Evolutionary conservation across 2,329 filamentous ascomycete genomes (phyloP).

Genomic region (Trichoderma sp.): DNA sequence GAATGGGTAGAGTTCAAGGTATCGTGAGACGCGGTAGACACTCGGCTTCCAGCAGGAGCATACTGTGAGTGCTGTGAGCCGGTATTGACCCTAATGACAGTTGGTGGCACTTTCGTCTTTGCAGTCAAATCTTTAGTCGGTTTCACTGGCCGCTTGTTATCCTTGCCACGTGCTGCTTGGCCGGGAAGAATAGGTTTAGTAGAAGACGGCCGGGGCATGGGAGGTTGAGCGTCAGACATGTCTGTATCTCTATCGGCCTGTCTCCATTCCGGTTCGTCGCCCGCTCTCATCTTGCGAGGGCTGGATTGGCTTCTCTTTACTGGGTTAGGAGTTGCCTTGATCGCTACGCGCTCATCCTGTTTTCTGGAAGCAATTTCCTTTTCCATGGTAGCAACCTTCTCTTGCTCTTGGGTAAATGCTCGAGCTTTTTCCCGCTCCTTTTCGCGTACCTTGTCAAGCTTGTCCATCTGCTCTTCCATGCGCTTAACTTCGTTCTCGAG

Average conservation of each 20-base stretch:
- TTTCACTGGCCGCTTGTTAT: conserved; percentile 63
- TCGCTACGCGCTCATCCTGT: conserved; percentile 51
- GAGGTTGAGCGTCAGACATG: conserved; percentile 59
- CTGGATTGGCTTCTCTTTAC: conserved; percentile 48
- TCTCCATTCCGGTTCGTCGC: conserved; percentile 39
- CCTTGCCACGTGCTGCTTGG: conserved; percentile 54
- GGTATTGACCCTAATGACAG: conserved; percentile 72
- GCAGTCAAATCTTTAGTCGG: conserved; percentile 61
- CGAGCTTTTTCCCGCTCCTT: conserved; percentile 72
- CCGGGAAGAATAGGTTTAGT: conserved; percentile 55
- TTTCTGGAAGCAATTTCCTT: conserved; percentile 57
- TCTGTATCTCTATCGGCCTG: conserved; percentile 53
- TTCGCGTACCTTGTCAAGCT: conserved; percentile 68
- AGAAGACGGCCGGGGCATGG: conserved; percentile 64
- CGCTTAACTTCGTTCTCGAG: conserved; percentile 67
- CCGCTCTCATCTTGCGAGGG: conserved; percentile 54
- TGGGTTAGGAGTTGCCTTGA: conserved; percentile 50
- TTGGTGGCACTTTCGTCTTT: conserved; percentile 68
- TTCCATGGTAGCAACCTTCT: conserved; percentile 58
- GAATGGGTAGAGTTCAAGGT: conserved; percentile 38
- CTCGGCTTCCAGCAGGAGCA: conserved; percentile 54
- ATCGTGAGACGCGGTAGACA: conserved; percentile 62
- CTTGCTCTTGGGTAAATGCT: conserved; percentile 61
- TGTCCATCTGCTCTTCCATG: conserved; percentile 62
- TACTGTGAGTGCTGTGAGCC: conserved; percentile 64